phyloP scores from a whole-genome alignment of 108 stramenopile genomes.

The Bacterosira constricta region DNA sequence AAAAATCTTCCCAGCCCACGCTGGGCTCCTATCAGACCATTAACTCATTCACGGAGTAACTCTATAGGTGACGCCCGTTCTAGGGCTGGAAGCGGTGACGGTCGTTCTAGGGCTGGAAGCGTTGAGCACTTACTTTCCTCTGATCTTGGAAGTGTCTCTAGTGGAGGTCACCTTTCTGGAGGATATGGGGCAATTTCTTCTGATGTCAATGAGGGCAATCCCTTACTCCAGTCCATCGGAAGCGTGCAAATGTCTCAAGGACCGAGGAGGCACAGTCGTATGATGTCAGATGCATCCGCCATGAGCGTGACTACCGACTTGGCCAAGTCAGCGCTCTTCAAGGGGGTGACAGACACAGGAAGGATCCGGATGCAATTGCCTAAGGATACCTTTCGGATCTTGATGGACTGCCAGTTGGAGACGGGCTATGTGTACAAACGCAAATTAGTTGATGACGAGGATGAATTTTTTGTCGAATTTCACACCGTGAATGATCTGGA shows the following conservation, averaged over 20 bases:
- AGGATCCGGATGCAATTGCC: conserved; percentile 65
- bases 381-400: conserved; percentile 59
- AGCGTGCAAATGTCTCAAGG: background rate
- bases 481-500: conserved; percentile 38
- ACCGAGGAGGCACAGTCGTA: conserved; percentile 19
- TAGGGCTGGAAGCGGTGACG: conserved; percentile 19
- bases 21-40: conserved; percentile 36
- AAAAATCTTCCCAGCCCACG: conserved; percentile 46
- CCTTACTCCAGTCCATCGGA: conserved; percentile 4
- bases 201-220: background rate
- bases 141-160: background rate
- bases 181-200: background rate
- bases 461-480: conserved; percentile 41
- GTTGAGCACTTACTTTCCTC: conserved; percentile 5
- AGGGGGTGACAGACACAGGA: conserved; percentile 61
- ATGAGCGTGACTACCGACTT: conserved; percentile 51
- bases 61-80: no score
- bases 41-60: no score
- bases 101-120: conserved; percentile 17
- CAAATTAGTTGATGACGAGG: conserved; percentile 48
- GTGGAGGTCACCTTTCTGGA: background rate
- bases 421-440: conserved; percentile 49
- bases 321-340: conserved; percentile 65
- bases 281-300: conserved; percentile 32
- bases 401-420: conserved; percentile 53